Conservation (phyloP, 2,329 filamentous ascomycete genomes). For the Paraphoma sp. region DNA sequence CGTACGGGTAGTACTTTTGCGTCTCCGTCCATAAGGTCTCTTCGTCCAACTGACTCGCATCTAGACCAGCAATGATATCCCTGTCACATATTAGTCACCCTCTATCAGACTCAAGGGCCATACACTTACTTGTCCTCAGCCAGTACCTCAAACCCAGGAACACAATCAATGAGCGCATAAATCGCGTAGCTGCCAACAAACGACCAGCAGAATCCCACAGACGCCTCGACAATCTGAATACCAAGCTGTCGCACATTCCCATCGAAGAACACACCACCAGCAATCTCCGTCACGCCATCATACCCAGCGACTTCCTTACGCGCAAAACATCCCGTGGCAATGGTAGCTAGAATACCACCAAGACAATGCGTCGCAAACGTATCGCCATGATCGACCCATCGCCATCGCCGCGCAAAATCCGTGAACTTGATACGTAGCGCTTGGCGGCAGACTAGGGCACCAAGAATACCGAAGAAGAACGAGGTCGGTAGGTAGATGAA, state of each 20-base stretch:
- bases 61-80: slow-evolving; percentile 57
- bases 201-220: slow-evolving; percentile 60
- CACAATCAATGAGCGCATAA: slow-evolving; percentile 59
- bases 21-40: slow-evolving; percentile 48
- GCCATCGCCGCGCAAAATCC: slow-evolving; percentile 52
- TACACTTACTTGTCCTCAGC: slow-evolving; percentile 59
- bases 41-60: slow-evolving; percentile 60
- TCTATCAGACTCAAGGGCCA: background rate
- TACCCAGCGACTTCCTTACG: slow-evolving; percentile 60
- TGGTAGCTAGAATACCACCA: slow-evolving; percentile 59
- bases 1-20: slow-evolving; percentile 46
- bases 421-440: slow-evolving; percentile 62
- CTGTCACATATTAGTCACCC: slow-evolving; percentile 29
- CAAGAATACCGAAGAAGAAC: slow-evolving; percentile 57
- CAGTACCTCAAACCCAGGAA: slow-evolving; percentile 61
- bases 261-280: slow-evolving; percentile 61
- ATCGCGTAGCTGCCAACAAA: slow-evolving; percentile 58
- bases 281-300: slow-evolving; percentile 58
- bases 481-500: slow-evolving; percentile 59
- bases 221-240: slow-evolving; percentile 59
- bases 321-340: slow-evolving; percentile 60
- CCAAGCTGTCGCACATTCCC: slow-evolving; percentile 59
- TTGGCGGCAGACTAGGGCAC: slow-evolving; percentile 58
- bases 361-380: slow-evolving; percentile 63
- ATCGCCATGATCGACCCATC: slow-evolving; percentile 64